Evolutionary conservation across 768 basidiomycete species (phyloP).

Genomic region (Tubosaeta brunneosetosa): DNA sequence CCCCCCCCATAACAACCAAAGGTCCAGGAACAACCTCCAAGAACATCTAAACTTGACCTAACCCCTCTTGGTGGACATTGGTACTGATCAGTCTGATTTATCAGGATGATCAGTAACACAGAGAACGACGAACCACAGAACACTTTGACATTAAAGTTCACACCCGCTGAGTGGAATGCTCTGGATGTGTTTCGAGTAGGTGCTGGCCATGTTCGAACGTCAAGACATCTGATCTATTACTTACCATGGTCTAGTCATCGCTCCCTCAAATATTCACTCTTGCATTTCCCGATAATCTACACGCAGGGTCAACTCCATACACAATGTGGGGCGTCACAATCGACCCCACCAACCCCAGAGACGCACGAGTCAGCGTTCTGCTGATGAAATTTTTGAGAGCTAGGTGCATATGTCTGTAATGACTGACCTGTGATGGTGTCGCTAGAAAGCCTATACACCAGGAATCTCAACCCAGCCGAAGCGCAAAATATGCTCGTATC

Average conservation of each 20-base stretch:
- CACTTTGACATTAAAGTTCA: slow-evolving; percentile 64
- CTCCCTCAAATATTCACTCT: slow-evolving; percentile 53
- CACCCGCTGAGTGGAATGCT: slow-evolving; percentile 65
- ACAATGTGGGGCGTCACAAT: slow-evolving; percentile 69
- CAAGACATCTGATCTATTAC: not conserved
- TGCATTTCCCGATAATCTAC: slow-evolving; percentile 56
- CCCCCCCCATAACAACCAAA: too few species aligned
- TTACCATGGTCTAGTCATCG: slow-evolving; percentile 21
- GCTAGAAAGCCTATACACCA: slow-evolving; percentile 18
- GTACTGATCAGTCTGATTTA: too few species aligned
- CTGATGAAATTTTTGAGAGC: slow-evolving; percentile 82
- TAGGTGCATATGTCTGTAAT: slow-evolving; percentile 38
- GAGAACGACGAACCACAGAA: slow-evolving; percentile 58
- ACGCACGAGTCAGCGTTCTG: slow-evolving; percentile 68
- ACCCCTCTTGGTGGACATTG: too few species aligned
- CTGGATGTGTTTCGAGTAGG: slow-evolving; percentile 64
- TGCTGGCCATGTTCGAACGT: not conserved
- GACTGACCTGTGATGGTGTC: not conserved
- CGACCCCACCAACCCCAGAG: slow-evolving; percentile 49
- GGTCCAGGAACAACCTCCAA: too few species aligned
- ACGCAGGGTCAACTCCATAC: slow-evolving; percentile 48
- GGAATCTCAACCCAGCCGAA: slow-evolving; percentile 48
- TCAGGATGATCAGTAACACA: not conserved
- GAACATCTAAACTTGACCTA: too few species aligned
- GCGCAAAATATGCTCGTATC: slow-evolving; percentile 64